Evolutionary conservation across 2,329 filamentous ascomycete species (phyloP).

Genomic region (Hysterium pulicare): DNA sequence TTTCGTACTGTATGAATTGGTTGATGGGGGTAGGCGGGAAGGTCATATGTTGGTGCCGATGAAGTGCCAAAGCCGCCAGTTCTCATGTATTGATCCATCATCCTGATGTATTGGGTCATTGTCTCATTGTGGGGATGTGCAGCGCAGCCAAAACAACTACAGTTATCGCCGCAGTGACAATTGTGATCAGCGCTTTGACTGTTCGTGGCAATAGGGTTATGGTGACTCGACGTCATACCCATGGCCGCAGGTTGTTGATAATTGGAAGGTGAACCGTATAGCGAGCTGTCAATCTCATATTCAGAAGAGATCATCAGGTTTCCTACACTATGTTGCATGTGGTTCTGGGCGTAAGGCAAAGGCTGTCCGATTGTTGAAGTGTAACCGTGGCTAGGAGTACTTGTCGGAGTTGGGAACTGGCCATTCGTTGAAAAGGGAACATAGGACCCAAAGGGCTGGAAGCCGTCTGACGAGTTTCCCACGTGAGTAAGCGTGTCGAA

Average conservation of each 20-base stretch:
- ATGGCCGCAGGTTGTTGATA: slow-evolving; percentile 33
- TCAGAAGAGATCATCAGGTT: slow-evolving; percentile 15
- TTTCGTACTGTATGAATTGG: slow-evolving; percentile 27
- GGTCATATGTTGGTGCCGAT: slow-evolving; percentile 31
- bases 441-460: no score
- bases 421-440: slow-evolving; percentile 3
- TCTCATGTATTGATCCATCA: slow-evolving; percentile 35
- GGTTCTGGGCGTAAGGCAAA: not conserved
- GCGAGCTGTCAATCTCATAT: slow-evolving; percentile 29
- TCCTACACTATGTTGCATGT: not conserved
- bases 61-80: slow-evolving; percentile 30
- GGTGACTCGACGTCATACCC: slow-evolving; percentile 24
- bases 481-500: not conserved
- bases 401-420: slow-evolving; percentile 20
- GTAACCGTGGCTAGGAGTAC: slow-evolving; percentile 9
- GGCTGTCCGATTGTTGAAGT: slow-evolving; percentile 6
- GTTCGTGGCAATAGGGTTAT: slow-evolving; percentile 30
- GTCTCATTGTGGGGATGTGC: slow-evolving; percentile 66
- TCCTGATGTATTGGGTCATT: slow-evolving; percentile 53
- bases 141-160: slow-evolving; percentile 65
- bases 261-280: slow-evolving; percentile 31
- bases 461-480: no score
- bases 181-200: slow-evolving; percentile 39
- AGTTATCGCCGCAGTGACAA: slow-evolving; percentile 64
- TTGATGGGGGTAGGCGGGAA: slow-evolving; percentile 34